Conservation (phyloP, 2,329 filamentous ascomycete species). For the Ustulina deusta region DNA sequence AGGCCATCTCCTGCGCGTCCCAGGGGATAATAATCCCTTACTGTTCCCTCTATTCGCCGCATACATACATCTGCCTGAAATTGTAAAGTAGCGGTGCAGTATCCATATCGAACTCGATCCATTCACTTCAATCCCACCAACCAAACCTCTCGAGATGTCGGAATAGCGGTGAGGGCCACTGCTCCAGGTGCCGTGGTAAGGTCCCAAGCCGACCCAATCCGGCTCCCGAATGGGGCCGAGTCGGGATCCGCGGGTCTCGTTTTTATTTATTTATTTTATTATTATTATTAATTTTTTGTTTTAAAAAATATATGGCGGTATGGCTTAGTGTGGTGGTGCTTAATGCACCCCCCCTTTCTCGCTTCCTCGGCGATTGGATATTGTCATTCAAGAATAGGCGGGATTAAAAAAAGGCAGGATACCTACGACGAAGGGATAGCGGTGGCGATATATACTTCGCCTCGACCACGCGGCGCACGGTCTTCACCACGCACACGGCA, state of each 20-base stretch:
- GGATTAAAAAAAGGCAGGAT: too few relatives aligned
- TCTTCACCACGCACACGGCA: too few relatives aligned
- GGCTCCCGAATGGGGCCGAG: slow-evolving; percentile 14
- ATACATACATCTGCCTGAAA: neutral
- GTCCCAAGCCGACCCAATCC: slow-evolving; percentile 1
- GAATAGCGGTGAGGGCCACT: too few relatives aligned
- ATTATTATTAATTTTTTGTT: too few relatives aligned
- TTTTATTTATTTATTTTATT: too few relatives aligned
- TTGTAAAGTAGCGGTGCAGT: neutral
- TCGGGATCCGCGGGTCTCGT: slow-evolving; percentile 24
- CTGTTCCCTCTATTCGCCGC: neutral
- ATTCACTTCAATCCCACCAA: neutral
- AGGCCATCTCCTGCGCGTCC: neutral
- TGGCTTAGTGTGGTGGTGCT: neutral
- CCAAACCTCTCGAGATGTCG: too few relatives aligned
- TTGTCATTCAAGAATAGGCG: too few relatives aligned
- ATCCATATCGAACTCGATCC: neutral
- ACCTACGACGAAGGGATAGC: too few relatives aligned
- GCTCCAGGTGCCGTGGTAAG: neutral
- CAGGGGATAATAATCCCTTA: too few relatives aligned
- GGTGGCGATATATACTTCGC: too few relatives aligned
- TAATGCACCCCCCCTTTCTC: neutral
- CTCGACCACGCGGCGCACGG: too few relatives aligned
- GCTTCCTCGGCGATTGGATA: neutral
- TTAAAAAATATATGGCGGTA: neutral